Percentiles rank a stretch among this genome's conserved stretches.
Evolutionary conservation across 2,329 filamentous ascomycete genomes (phyloP).

Genomic region (Hymenoscyphus occultus): DNA sequence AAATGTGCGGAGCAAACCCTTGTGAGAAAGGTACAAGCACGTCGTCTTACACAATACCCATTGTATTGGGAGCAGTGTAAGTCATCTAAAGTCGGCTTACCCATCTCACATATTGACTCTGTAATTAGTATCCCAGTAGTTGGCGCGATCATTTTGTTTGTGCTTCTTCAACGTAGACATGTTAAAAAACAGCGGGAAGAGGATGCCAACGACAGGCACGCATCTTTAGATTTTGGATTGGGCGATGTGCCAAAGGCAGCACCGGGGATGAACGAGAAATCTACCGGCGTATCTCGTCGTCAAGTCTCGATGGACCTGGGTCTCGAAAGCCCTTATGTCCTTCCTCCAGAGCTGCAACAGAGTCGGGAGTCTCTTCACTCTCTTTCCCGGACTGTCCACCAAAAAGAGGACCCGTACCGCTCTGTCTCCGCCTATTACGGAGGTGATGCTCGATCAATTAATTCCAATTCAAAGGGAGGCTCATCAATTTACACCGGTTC

Average conservation of each 20-base stretch:
- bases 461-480: slow-evolving; percentile 46
- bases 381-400: slow-evolving; percentile 70
- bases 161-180: slow-evolving; percentile 78
- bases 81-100: slow-evolving; percentile 38
- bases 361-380: slow-evolving; percentile 87
- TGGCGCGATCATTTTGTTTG: slow-evolving; percentile 61
- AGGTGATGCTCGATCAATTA: slow-evolving; percentile 55
- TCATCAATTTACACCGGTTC: slow-evolving; percentile 47
- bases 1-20: slow-evolving; percentile 39
- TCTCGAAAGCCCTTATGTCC: slow-evolving; percentile 85
- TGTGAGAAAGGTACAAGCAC: slow-evolving; percentile 60
- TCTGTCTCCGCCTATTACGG: slow-evolving; percentile 54
- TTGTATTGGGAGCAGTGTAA: slow-evolving; percentile 69
- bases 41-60: slow-evolving; percentile 59
- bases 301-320: slow-evolving; percentile 63
- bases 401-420: slow-evolving; percentile 82
- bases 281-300: slow-evolving; percentile 39
- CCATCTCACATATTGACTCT: neutral
- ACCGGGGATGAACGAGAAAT: slow-evolving; percentile 13
- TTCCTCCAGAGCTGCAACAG: slow-evolving; percentile 75
- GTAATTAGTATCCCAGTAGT: slow-evolving; percentile 68
- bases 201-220: slow-evolving; percentile 82
- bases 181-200: slow-evolving; percentile 69
- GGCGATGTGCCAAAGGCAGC: slow-evolving; percentile 45
- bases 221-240: slow-evolving; percentile 88